phyloP scores from a whole-genome alignment of 2,329 filamentous ascomycete genomes.

The Ophiostoma sp. region DNA sequence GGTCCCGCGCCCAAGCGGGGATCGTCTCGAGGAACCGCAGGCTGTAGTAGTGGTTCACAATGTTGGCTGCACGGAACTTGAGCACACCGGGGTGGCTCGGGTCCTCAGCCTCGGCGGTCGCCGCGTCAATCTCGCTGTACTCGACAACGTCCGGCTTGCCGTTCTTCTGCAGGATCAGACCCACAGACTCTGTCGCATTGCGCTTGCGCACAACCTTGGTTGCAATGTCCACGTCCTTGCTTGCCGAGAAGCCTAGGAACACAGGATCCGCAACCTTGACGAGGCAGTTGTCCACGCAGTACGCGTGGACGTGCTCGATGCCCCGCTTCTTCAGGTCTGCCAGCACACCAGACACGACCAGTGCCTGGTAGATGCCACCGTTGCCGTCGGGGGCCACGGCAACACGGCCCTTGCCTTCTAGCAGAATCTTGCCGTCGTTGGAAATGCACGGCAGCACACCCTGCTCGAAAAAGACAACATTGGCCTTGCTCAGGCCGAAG shows the following conservation, averaged over 20 bases:
- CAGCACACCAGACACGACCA: slow-evolving; percentile 73
- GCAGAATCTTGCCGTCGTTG: slow-evolving; percentile 93
- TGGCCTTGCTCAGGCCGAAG: slow-evolving; percentile 80
- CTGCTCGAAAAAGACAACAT: slow-evolving; percentile 93
- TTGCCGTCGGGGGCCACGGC: slow-evolving; percentile 97
- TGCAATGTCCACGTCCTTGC: slow-evolving; percentile 85
- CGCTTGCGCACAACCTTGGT: slow-evolving; percentile 99
- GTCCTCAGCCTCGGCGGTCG: slow-evolving; percentile 85
- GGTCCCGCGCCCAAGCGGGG: slow-evolving; percentile 73
- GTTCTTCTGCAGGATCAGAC: slow-evolving; percentile 90
- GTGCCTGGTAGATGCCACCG: slow-evolving; percentile 89
- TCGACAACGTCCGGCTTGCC: slow-evolving; percentile 95
- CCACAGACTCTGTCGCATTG: slow-evolving; percentile 90
- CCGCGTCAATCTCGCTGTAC: slow-evolving; percentile 92
- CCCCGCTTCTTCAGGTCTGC: slow-evolving; percentile 84
- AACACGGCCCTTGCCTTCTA: slow-evolving; percentile 84
- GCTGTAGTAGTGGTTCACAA: slow-evolving; percentile 99
- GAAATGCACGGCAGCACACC: slow-evolving; percentile 94
- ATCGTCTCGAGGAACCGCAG: slow-evolving; percentile 88
- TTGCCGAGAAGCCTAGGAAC: slow-evolving; percentile 89
- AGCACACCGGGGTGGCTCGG: slow-evolving; percentile 72
- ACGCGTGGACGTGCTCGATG: slow-evolving; percentile 91
- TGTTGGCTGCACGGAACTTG: slow-evolving; percentile 96
- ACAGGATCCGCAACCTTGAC: slow-evolving; percentile 95
- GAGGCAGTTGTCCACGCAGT: slow-evolving; percentile 99